Evolutionary conservation across 805 yeast genomes (phyloP), one percentile per base, ranked within the genome.

Genomic region (Komagataella ulmi): DNA sequence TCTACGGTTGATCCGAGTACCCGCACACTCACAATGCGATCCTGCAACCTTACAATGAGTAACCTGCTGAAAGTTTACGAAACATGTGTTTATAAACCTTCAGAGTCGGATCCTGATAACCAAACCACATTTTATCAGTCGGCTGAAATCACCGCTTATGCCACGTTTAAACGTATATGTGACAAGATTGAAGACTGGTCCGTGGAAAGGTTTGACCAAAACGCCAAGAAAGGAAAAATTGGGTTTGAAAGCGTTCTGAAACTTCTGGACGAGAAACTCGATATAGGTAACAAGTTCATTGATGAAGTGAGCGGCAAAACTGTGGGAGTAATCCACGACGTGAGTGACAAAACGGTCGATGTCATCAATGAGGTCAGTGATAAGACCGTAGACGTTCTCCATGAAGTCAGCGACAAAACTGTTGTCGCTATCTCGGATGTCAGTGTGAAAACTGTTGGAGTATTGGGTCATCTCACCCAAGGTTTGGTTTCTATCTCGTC

Each of bases 171-270:
- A 51, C 75, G 79, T 53, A 66, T 93, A 4, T 85, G 95, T 64
- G 85, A 81, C 61, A 83, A 85, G 65, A 72, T 91, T 55, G 99
- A 91, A 65, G 95, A 88, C 49, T 91, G 97, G 96, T 79, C 90
- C 0, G 84, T 88, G 5, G 87, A 86, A 61, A 73, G 97, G 63
- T 93, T 91, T 66, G 80, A 82, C 47, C 93, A 87, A 63, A 91
- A 91, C 65, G 97, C 98, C 14, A 68, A 67, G 51, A 78, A 78
- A 58, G 99, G 99, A 30, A 84, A 81, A 58, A 58, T 67, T 30
- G 99, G 97, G 0, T 90, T 91, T 58, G 98, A 93, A 55, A 65
- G 78, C 2, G 97, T 93, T 2, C 71, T 91, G 52, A 64, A 77
- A 52, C 62, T 72, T 8, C 67, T 80, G 46, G 70, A 73, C 45